These are phyloP conservation scores for Russula compacta DNA, from an alignment of 768 basidiomycete genomes.

Conservation along the genomic window DNA sequence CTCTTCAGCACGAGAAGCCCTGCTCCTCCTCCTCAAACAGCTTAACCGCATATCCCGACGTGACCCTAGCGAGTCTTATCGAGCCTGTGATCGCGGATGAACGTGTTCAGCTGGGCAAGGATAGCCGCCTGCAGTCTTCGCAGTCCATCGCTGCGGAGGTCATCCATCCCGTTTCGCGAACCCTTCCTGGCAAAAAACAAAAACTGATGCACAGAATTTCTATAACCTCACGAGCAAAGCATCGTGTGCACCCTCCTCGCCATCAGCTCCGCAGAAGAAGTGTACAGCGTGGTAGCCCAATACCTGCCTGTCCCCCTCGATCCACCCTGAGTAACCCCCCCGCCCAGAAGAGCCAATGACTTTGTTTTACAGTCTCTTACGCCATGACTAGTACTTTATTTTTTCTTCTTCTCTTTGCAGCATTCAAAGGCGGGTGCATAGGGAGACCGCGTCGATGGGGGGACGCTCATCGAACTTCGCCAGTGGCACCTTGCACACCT, in stretches of 20 bases:
- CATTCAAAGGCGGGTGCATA: constrained; percentile 74
- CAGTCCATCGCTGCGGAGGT: constrained; percentile 34
- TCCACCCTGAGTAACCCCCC: constrained; percentile 52
- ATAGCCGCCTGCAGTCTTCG: constrained; percentile 28
- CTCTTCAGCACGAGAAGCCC: constrained; percentile 59
- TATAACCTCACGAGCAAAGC: constrained; percentile 61
- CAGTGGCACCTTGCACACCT: constrained; percentile 64
- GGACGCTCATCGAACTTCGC: constrained; percentile 79
- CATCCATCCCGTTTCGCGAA: constrained; percentile 51
- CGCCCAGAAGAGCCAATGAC: neutral
- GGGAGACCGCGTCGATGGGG: constrained; percentile 77
- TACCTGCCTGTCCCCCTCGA: constrained; percentile 65
- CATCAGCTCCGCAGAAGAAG: constrained; percentile 61
- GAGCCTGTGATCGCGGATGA: constrained; percentile 77
- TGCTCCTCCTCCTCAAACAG: constrained; percentile 75
- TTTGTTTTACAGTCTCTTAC: too few relatives aligned
- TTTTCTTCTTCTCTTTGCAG: constrained; percentile 31
- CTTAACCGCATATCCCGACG: constrained; percentile 85
- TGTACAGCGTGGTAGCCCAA: constrained; percentile 55
- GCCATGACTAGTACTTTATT: neutral
- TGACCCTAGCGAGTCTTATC: constrained; percentile 66
- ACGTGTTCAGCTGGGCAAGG: constrained; percentile 56
- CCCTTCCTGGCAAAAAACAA: constrained; percentile 67
- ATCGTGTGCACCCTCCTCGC: constrained; percentile 61
- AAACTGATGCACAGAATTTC: constrained; percentile 62